A percentile compares a stretch with the other conserved stretches of the same genome.
Evolutionary conservation across 225 moss, liverwort and hornwort genomes (phyloP).

Genomic region (Lunularia cruciata): DNA sequence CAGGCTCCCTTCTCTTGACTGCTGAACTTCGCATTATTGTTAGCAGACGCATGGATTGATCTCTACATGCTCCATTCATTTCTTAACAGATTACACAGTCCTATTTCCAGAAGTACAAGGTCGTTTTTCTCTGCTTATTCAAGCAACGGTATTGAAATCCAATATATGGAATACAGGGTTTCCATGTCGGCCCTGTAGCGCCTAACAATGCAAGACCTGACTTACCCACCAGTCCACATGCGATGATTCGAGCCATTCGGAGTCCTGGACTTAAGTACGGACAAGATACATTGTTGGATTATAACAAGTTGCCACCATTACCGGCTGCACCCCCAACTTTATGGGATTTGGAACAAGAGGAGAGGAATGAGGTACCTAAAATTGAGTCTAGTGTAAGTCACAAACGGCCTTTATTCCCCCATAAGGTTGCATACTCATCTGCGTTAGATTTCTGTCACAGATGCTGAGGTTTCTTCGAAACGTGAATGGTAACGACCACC

Average conservation of each 20-base stretch:
- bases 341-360: slow-evolving; percentile 45
- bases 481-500: too few species aligned
- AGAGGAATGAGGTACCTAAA: slow-evolving; percentile 55
- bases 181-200: slow-evolving; percentile 50
- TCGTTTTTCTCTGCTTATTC: too few species aligned
- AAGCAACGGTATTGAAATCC: too few species aligned
- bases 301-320: slow-evolving; percentile 36
- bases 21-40: neutral
- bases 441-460: too few species aligned
- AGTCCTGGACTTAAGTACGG: slow-evolving; percentile 47
- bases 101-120: too few species aligned
- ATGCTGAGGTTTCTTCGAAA: too few species aligned
- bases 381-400: too few species aligned
- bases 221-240: slow-evolving; percentile 29
- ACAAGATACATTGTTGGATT: slow-evolving; percentile 35
- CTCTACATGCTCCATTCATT: neutral
- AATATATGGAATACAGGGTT: slow-evolving; percentile 46
- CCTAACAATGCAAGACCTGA: slow-evolving; percentile 44
- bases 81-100: too few species aligned
- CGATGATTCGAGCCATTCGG: slow-evolving; percentile 29
- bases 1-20: neutral
- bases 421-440: too few species aligned
- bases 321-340: slow-evolving; percentile 36
- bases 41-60: too few species aligned
- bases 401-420: too few species aligned